Conservation (phyloP, 2,329 filamentous ascomycete species). For the Aspergillus sp. region DNA sequence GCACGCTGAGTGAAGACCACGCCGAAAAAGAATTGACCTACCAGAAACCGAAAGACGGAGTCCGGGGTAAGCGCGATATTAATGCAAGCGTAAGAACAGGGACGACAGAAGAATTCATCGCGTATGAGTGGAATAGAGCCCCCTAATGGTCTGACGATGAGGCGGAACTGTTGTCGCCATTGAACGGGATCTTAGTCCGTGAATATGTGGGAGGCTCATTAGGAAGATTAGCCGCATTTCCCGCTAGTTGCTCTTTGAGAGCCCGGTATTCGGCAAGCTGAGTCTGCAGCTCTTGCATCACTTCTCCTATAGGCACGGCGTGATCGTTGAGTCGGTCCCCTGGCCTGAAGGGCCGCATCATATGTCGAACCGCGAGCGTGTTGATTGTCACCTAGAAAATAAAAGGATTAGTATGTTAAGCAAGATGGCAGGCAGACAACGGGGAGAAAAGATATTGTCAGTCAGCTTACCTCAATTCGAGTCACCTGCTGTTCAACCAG, state of each 20-base stretch:
- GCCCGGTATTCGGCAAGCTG: constrained; percentile 43
- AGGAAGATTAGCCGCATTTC: constrained; percentile 26
- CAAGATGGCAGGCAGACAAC: neutral
- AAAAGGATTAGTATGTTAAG: neutral
- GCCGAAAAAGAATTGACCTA: neutral
- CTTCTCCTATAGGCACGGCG: constrained; percentile 72
- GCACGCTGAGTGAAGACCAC: neutral
- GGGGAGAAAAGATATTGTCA: neutral
- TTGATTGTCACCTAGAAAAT: constrained; percentile 71
- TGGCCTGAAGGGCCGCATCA: constrained; percentile 66
- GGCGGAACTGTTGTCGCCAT: constrained; percentile 22
- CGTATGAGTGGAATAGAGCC: constrained; percentile 23
- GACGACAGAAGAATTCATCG: neutral
- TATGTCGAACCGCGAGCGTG: constrained; percentile 74
- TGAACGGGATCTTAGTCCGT: constrained; percentile 9
- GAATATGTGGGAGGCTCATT: constrained; percentile 17
- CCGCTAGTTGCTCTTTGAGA: constrained; percentile 40
- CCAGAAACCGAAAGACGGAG: neutral
- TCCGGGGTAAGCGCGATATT: no score
- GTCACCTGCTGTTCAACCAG: constrained; percentile 95
- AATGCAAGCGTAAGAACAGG: neutral
- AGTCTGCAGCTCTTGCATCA: constrained; percentile 49
- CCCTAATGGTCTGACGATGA: constrained; percentile 17
- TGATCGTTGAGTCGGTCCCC: constrained; percentile 68
- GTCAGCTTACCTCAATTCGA: constrained; percentile 78